These are phyloP conservation scores for Colletotrichum sp. DNA, from an alignment of 2,329 filamentous ascomycete genomes.

Conservation along the genomic window DNA sequence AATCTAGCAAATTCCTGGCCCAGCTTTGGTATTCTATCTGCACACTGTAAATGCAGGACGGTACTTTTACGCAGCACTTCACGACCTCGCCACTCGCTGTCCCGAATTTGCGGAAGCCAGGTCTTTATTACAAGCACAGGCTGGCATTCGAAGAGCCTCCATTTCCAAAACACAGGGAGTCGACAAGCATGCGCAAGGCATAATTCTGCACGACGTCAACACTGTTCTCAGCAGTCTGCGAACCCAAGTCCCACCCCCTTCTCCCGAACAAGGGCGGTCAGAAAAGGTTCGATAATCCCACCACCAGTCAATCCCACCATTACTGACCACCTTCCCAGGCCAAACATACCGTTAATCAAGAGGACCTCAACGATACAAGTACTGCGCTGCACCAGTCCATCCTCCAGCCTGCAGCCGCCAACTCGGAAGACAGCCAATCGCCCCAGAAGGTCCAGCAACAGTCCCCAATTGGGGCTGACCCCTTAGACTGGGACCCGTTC, in stretches of 20 bases:
- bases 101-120: neutral
- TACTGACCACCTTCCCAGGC: neutral
- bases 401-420: neutral
- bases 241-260: neutral
- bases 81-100: neutral
- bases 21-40: neutral
- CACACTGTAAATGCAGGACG: neutral
- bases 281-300: neutral
- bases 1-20: neutral
- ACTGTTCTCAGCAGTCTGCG: neutral
- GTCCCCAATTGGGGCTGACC: neutral
- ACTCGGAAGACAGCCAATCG: neutral
- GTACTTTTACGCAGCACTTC: neutral
- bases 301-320: neutral
- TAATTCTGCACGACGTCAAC: neutral
- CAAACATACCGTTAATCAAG: neutral
- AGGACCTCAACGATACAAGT: neutral
- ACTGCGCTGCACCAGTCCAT: accelerated
- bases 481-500: neutral
- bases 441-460: neutral
- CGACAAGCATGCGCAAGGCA: neutral
- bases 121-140: neutral
- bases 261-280: neutral
- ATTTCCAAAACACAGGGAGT: accelerated
- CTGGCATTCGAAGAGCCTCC: neutral